Base-by-base conservation (phyloP, 768 basidiomycete species). In the Auricularia sp. region DNA sequence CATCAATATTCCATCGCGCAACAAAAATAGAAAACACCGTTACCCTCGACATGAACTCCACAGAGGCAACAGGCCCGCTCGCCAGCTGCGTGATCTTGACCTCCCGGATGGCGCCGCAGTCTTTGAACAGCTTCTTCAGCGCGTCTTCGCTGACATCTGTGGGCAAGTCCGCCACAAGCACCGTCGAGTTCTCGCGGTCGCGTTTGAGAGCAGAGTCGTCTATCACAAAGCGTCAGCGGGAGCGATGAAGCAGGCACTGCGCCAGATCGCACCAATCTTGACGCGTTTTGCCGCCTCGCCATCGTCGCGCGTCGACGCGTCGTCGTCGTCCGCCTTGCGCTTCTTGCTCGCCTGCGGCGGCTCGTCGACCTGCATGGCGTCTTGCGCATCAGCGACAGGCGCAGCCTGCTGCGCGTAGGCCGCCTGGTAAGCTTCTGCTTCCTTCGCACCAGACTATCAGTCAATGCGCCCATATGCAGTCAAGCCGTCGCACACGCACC, bases 111-210 rank as follows among this genome's bases (percentile, higher is more conserved):
- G 75, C 76, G 11, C 97, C 97, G 69, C 95, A 98, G 95, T 97
- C 94, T 75, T 87, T 87, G 79, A 99, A 98, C 5, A 96, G 78
- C 2, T 75, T 71, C 34, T 70, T 76, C n/a, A 99, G 73, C 33
- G 90, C 88, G 3, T 82, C 83, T 63, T 93, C 87, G 0, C 78
- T 78, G 10, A 81, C 79, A 11, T 76, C 79, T 18, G 73, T 54
- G 0, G 85, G 83, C 10, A 97, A 75, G 56, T 89, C 85, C 3
- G 86, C 83, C 14, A 97, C 88, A 65, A 98, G 91, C 3, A 98
- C 88, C 0, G 93, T 96, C 35, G 87, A 85, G 69, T 98, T 91
- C 77, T 99, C 97, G 58, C 97, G 92, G 76, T 99, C 97, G 68
- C 42, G n/a, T 18, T 65, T 63, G 34, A 44, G 51, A 33, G 64